Conservation (phyloP, 768 basidiomycete genomes). For the Tricholoma sp. region DNA sequence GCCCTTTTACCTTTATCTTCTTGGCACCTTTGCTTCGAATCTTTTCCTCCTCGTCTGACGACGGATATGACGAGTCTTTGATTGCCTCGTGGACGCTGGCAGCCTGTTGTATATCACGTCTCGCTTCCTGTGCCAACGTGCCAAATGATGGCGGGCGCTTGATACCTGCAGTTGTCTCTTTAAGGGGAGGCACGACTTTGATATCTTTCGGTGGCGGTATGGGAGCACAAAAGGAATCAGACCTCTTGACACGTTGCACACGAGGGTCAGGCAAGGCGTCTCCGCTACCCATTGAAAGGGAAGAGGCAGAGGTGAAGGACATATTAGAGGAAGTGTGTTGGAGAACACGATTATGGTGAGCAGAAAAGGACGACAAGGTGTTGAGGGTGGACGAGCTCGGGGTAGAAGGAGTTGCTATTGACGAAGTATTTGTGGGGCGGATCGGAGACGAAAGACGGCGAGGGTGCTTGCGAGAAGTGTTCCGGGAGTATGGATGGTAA, state of each 20-base stretch:
- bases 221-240: slow-evolving; percentile 40
- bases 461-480: slow-evolving; percentile 28
- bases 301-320: slow-evolving; percentile 40
- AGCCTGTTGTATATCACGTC: slow-evolving; percentile 13
- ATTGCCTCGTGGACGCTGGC: slow-evolving; percentile 23
- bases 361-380: slow-evolving; percentile 35
- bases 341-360: slow-evolving; percentile 33
- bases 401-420: slow-evolving; percentile 49
- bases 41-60: slow-evolving; percentile 78
- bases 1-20: slow-evolving; percentile 44
- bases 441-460: slow-evolving; percentile 39
- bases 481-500: slow-evolving; percentile 58
- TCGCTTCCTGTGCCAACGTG: slow-evolving; percentile 28
- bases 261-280: slow-evolving; percentile 40
- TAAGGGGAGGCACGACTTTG: slow-evolving; percentile 9
- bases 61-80: slow-evolving; percentile 38
- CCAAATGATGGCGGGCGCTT: slow-evolving; percentile 64
- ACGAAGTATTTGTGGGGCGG: slow-evolving; percentile 31
- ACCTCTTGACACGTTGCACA: slow-evolving; percentile 45
- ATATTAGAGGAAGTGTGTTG: slow-evolving; percentile 43
- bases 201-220: slow-evolving; percentile 29
- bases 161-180: slow-evolving; percentile 22
- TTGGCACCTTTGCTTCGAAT: slow-evolving; percentile 53
- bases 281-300: slow-evolving; percentile 34
- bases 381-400: slow-evolving; percentile 63